Evolutionary conservation across 768 basidiomycete genomes (phyloP).

Genomic region (Suillus ampliporus): DNA sequence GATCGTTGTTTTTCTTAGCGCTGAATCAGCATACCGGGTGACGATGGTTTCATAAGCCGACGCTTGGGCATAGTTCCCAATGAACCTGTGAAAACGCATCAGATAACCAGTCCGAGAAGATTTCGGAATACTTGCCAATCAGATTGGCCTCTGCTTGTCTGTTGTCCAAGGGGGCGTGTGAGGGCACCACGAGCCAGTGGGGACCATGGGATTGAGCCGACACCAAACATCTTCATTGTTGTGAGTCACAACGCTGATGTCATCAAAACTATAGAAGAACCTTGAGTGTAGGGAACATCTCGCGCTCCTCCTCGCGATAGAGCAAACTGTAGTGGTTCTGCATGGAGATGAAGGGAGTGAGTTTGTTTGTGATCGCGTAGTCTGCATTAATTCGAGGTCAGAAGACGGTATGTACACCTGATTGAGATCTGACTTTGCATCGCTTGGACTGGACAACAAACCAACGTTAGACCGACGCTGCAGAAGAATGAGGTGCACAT

Average conservation of each 20-base stretch:
- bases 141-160: conserved; percentile 27
- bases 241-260: conserved; percentile 8
- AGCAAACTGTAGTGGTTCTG: conserved; percentile 63
- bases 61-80: conserved; percentile 28
- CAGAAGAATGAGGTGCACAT: conserved; percentile 12
- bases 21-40: conserved; percentile 25
- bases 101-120: conserved; percentile 2
- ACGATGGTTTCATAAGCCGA: conserved; percentile 33
- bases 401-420: neutral
- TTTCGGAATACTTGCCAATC: conserved; percentile 26
- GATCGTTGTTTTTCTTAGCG: conserved; percentile 1
- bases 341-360: conserved; percentile 66
- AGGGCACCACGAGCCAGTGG: conserved; percentile 46
- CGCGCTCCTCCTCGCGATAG: conserved; percentile 66
- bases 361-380: conserved; percentile 47
- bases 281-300: conserved; percentile 59
- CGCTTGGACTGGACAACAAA: conserved; percentile 37
- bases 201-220: conserved; percentile 53
- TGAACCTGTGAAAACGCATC: conserved; percentile 26
- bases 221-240: conserved; percentile 43
- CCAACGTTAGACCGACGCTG: neutral
- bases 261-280: conserved; percentile 16
- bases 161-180: conserved; percentile 39
- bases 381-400: conserved; percentile 23
- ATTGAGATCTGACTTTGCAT: conserved; percentile 42